These are phyloP conservation scores for Colletotrichum ledebouriae DNA, from an alignment of 2,329 filamentous ascomycete species.

Conservation along the genomic window DNA sequence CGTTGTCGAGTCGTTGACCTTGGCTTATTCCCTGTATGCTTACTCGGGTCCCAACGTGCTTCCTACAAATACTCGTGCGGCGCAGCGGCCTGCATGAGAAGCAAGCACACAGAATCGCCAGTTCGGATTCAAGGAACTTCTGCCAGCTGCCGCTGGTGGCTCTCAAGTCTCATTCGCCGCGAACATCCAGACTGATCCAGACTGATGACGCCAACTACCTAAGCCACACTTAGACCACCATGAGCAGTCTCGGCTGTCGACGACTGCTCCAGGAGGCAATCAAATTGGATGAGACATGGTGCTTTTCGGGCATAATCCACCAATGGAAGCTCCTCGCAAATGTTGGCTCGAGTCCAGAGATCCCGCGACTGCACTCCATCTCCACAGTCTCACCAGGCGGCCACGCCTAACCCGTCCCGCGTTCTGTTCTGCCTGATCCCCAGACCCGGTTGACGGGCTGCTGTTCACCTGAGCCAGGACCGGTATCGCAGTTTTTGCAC, in stretches of 20 bases:
- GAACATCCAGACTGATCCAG: background rate
- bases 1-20: conserved; percentile 21
- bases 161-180: background rate
- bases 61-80: conserved; percentile 10
- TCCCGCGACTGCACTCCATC: conserved; percentile 9
- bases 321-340: background rate
- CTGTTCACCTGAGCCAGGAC: conserved; percentile 1
- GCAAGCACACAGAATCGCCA: conserved; percentile 26
- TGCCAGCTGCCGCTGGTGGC: background rate
- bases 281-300: background rate
- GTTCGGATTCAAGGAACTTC: background rate
- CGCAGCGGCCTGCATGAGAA: conserved; percentile 27
- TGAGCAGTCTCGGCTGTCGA: background rate
- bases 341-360: background rate
- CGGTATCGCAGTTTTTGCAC: conserved; percentile 19
- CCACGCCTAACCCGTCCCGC: conserved; percentile 7
- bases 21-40: conserved; percentile 27
- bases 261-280: background rate
- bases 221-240: conserved; percentile 7
- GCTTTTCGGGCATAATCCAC: background rate
- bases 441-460: conserved; percentile 33
- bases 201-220: background rate
- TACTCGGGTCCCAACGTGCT: background rate
- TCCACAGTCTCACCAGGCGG: conserved; percentile 23
- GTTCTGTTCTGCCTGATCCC: conserved; percentile 12